Evolutionary conservation across 2,329 filamentous ascomycete genomes (phyloP).

Genomic region (Fusarium mexicanum): DNA sequence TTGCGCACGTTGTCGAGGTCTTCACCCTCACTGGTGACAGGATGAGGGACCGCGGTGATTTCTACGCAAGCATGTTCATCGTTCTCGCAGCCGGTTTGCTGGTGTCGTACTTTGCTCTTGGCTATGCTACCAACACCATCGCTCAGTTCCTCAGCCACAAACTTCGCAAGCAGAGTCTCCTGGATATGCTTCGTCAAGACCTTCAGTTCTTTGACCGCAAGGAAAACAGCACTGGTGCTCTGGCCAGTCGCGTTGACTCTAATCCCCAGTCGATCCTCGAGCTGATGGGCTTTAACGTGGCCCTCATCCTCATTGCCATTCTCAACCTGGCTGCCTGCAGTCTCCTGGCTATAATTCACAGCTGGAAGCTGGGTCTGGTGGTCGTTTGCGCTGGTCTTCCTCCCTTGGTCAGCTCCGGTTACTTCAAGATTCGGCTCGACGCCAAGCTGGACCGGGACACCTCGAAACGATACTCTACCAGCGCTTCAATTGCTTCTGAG

Average conservation of each 20-base stretch:
- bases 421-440: constrained; percentile 53
- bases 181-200: constrained; percentile 52
- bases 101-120: constrained; percentile 54
- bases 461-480: constrained; percentile 48
- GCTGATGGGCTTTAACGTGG: constrained; percentile 55
- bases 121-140: constrained; percentile 48
- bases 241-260: constrained; percentile 49
- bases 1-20: constrained; percentile 54
- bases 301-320: constrained; percentile 50
- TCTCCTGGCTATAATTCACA: constrained; percentile 55
- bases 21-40: constrained; percentile 49
- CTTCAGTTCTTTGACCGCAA: constrained; percentile 54
- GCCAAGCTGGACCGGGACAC: constrained; percentile 51
- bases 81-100: constrained; percentile 58
- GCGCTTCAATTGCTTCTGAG: constrained; percentile 57
- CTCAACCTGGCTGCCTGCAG: constrained; percentile 51
- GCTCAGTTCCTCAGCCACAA: constrained; percentile 44
- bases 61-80: constrained; percentile 66
- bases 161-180: constrained; percentile 40
- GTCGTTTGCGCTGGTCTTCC: constrained; percentile 56
- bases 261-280: constrained; percentile 53
- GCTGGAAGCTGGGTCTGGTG: constrained; percentile 61
- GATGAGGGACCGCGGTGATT: constrained; percentile 56
- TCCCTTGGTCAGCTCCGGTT: constrained; percentile 50
- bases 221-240: constrained; percentile 52